Evolutionary conservation across 169 alveolate species (phyloP).

Genomic region (Sarcocystis neurona): DNA sequence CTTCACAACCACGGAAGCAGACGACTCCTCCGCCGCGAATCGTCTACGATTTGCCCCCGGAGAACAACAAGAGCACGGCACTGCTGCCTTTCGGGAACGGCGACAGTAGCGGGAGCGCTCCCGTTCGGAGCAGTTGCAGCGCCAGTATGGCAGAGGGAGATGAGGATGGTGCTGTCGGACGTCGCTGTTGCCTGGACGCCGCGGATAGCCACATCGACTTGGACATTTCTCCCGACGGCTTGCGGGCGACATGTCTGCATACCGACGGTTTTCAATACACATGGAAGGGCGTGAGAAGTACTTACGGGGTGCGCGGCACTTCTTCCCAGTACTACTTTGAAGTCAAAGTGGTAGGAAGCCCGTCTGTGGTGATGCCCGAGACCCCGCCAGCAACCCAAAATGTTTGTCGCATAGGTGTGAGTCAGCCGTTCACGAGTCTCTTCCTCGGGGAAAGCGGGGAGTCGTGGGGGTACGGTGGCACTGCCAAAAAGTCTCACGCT

Average conservation of each 20-base stretch:
- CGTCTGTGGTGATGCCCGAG: conserved; percentile 59
- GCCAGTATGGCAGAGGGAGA: too few relatives aligned
- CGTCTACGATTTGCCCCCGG: neutral
- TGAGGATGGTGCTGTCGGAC: too few relatives aligned
- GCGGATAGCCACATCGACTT: conserved; percentile 51
- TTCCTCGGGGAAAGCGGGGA: conserved; percentile 51
- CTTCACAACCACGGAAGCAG: conserved; percentile 3
- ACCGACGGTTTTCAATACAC: conserved; percentile 50
- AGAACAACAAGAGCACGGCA: too few relatives aligned
- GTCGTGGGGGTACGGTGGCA: conserved; percentile 61
- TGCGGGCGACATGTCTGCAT: conserved; percentile 45
- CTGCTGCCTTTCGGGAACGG: too few relatives aligned
- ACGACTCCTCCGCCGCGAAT: neutral
- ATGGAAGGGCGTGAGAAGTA: conserved; percentile 45
- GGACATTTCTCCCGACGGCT: neutral
- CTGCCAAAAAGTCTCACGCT: conserved; percentile 49
- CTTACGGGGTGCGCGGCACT: conserved; percentile 24
- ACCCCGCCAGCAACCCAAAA: conserved; percentile 42
- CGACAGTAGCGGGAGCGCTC: too few relatives aligned
- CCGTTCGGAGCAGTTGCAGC: too few relatives aligned
- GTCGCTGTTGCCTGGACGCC: conserved; percentile 44
- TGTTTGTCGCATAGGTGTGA: conserved; percentile 56
- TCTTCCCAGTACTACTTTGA: conserved; percentile 40
- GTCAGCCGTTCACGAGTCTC: conserved; percentile 51
- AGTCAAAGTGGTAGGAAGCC: neutral